A percentile compares a stretch with the other conserved stretches of the same genome.
Conservation (phyloP, 108 stramenopile species). For the Conticribra guillardii region DNA sequence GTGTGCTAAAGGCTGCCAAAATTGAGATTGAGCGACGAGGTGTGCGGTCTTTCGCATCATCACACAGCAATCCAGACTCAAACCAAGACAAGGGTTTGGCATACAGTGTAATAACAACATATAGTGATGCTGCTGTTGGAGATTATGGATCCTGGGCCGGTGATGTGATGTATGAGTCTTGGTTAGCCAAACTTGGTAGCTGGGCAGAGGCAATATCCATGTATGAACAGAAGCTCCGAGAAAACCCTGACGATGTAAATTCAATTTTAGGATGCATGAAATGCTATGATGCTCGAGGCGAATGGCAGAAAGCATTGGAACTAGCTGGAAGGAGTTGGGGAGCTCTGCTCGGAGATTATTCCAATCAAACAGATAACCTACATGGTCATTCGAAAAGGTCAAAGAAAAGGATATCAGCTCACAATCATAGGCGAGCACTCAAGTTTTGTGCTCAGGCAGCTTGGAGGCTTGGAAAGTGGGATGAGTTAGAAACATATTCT, state of each 20-base stretch:
- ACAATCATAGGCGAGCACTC: constrained; percentile 71
- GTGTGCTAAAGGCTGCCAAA: constrained; percentile 92
- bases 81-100: constrained; percentile 51
- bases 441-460: constrained; percentile 90
- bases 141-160: constrained; percentile 54
- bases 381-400: constrained; percentile 13
- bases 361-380: not conserved
- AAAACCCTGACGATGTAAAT: constrained; percentile 80
- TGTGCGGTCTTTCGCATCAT: constrained; percentile 14
- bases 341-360: constrained; percentile 46
- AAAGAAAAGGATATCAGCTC: constrained; percentile 18
- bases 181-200: constrained; percentile 97
- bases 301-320: constrained; percentile 89
- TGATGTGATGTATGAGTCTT: constrained; percentile 81
- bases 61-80: constrained; percentile 34
- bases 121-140: constrained; percentile 35
- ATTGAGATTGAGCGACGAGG: constrained; percentile 59
- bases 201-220: constrained; percentile 88
- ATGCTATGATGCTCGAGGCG: constrained; percentile 95
- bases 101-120: constrained; percentile 75
- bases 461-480: constrained; percentile 94
- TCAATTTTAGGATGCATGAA: constrained; percentile 93
- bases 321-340: constrained; percentile 81
- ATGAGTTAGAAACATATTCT: constrained; percentile 87
- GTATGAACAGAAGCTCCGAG: constrained; percentile 83